Evolutionary conservation across 1,284 basidiomycete species (phyloP), one percentile per base, ranked within the genome.

Genomic region (Peniophora sp.): DNA sequence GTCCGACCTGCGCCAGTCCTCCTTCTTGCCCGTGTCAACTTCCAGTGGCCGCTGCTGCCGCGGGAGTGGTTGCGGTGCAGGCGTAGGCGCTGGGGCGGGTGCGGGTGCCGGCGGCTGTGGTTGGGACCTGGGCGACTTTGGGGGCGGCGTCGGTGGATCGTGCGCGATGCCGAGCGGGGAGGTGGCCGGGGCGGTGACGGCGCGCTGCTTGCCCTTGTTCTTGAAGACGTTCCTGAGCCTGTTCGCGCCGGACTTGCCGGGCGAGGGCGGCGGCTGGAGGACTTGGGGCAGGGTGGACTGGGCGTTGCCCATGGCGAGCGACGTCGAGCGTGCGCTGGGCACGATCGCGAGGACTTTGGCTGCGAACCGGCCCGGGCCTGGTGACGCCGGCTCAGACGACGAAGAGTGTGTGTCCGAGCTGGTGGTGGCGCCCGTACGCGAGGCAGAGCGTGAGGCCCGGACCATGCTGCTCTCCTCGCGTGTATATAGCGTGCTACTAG

Each of bases 1-100:
- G 64, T 88, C 86, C 57, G 83, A 86, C 65, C 83, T 84, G 56
- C 85, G 68, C 78, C 81, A 83, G 34, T 73, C 68, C 55, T 87
- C 84, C 67, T 81, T 85, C 57, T 60, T 60, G 18, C 18, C 37
- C 8, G n/a, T 46, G 60, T 66, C 54, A 62, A 64, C 44, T 61
- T 64, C 32, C 61, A 57, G 53, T 61, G 64, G 42, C 65, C 67
- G 57, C n/a, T 41, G 15, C 23, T 41, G 15, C 23, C 43, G 43
- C 23, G 43, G 39, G 20, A 23, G 27, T 49, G 22, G 11, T 24
- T 24, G 14, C n/a, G 43, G 2, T 11, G 43, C 32, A 36, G 51
- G 23, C 14, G 36, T 9, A 24, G n/a, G 42, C 18, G 18, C 8
- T 51, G 34, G 24, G 9, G 39, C 24, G 3, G 20, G 35, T 2